phyloP scores from a whole-genome alignment of 192 early-diverging fungal genomes.

The Umbelopsis sp. region DNA sequence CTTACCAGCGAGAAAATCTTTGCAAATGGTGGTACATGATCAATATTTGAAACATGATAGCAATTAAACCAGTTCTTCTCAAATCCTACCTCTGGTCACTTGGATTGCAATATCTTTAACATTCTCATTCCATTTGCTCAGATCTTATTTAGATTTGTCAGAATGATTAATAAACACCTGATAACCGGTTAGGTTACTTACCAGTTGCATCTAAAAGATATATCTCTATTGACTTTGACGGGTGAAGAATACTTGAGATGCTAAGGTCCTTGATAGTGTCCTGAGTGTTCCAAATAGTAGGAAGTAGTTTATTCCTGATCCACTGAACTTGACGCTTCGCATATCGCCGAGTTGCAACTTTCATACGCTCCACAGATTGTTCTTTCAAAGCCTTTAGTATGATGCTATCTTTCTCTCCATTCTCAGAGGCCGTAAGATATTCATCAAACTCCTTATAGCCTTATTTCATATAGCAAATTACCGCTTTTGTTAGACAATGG shows the following conservation, averaged over 20 bases:
- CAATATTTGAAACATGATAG: not conserved
- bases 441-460: constrained; percentile 90
- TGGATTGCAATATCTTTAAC: constrained; percentile 56
- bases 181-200: constrained; percentile 26
- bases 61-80: not conserved
- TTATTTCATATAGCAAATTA: constrained; percentile 34
- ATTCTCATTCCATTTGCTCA: constrained; percentile 58
- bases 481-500: not conserved
- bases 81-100: constrained; percentile 50
- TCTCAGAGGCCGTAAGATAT: constrained; percentile 61
- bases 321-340: constrained; percentile 80
- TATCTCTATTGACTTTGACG: constrained; percentile 37
- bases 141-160: constrained; percentile 29
- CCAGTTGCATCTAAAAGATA: constrained; percentile 75
- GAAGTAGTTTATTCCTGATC: constrained; percentile 79
- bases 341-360: constrained; percentile 84
- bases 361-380: constrained; percentile 81
- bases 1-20: constrained; percentile 47
- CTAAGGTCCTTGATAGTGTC: constrained; percentile 33
- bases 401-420: constrained; percentile 1
- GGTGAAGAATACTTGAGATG: not conserved
- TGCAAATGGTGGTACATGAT: not conserved
- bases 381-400: constrained; percentile 38
- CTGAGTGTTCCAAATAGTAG: constrained; percentile 43
- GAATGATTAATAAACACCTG: not conserved